Evolutionary conservation across 2,329 filamentous ascomycete species (phyloP).

Genomic region (Clonostachys rosea): DNA sequence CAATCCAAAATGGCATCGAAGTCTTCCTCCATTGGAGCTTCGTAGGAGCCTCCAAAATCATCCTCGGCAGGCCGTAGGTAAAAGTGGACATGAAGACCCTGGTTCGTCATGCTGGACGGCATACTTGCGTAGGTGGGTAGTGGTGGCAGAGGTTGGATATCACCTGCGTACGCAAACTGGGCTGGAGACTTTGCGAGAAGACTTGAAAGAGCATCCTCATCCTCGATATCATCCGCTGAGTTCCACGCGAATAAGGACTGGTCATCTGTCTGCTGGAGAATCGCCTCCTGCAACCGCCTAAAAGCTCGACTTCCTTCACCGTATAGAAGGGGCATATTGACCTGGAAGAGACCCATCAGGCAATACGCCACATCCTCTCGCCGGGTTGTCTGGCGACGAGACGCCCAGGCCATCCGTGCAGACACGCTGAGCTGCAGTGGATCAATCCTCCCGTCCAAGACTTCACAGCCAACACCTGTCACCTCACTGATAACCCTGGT

Average conservation of each 20-base stretch:
- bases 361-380: slow-evolving; percentile 15
- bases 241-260: slow-evolving; percentile 15
- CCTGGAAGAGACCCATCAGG: slow-evolving; percentile 13
- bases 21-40: no score
- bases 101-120: background rate
- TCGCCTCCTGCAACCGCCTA: slow-evolving; percentile 12
- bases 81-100: background rate
- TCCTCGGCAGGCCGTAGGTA: no score
- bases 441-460: background rate
- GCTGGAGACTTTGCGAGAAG: background rate
- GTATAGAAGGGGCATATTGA: slow-evolving; percentile 17
- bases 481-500: background rate
- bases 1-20: no score
- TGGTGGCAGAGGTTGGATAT: background rate
- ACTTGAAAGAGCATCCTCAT: background rate
- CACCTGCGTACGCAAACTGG: background rate
- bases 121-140: background rate
- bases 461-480: background rate
- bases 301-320: slow-evolving; percentile 10
- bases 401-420: slow-evolving; percentile 14
- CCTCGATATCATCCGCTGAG: background rate
- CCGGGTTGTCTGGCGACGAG: slow-evolving; percentile 10
- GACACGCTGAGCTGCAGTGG: slow-evolving; percentile 5
- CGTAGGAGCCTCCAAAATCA: no score
- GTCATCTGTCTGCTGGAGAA: slow-evolving; percentile 10